Percentiles rank a stretch among this genome's conserved stretches.
Conservation (phyloP, 148 eudicot genomes). For the Rhododendron ferrugineum region DNA sequence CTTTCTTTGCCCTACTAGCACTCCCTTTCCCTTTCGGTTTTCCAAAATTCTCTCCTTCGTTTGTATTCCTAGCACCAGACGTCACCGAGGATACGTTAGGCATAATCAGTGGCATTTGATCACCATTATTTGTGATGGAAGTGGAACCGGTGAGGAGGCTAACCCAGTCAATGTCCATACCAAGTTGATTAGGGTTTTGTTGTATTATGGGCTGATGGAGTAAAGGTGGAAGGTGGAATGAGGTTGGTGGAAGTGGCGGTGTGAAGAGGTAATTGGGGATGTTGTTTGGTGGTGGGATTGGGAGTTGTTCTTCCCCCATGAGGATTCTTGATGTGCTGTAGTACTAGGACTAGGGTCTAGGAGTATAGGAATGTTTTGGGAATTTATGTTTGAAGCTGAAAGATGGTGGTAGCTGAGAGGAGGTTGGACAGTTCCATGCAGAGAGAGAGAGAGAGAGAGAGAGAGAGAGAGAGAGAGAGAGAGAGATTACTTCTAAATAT, state of each 20-base stretch:
- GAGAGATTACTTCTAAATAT: slow-evolving; percentile 18
- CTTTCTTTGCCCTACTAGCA: slow-evolving; percentile 33
- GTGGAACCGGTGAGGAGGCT: slow-evolving; percentile 28
- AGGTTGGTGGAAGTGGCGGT: slow-evolving; percentile 10
- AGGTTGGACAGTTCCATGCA: slow-evolving; percentile 27
- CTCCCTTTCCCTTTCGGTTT: slow-evolving; percentile 17
- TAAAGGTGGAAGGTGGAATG: slow-evolving; percentile 2
- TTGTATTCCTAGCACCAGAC: slow-evolving; percentile 5
- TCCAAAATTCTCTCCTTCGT: slow-evolving; percentile 1
- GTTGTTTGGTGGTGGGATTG: slow-evolving; percentile 1
- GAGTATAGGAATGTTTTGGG: slow-evolving; percentile 5
- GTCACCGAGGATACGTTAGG: neutral
- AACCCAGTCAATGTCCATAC: slow-evolving; percentile 42
- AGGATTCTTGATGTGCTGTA: neutral
- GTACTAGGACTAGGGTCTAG: neutral
- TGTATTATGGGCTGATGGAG: slow-evolving; percentile 5
- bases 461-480: slow-evolving; percentile 17
- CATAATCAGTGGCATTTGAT: slow-evolving; percentile 3
- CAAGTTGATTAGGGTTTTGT: slow-evolving; percentile 15
- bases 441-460: slow-evolving; percentile 18
- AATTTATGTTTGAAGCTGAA: slow-evolving; percentile 10
- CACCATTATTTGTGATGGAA: slow-evolving; percentile 14
- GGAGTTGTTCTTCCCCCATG: slow-evolving; percentile 21
- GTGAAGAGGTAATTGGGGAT: slow-evolving; percentile 11
- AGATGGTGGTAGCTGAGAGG: slow-evolving; percentile 27